Percentiles rank a stretch among this genome's conserved stretches.
These are phyloP conservation scores for Dimocarpus longan DNA, from an alignment of 345 rosid species.

Conservation along the genomic window DNA sequence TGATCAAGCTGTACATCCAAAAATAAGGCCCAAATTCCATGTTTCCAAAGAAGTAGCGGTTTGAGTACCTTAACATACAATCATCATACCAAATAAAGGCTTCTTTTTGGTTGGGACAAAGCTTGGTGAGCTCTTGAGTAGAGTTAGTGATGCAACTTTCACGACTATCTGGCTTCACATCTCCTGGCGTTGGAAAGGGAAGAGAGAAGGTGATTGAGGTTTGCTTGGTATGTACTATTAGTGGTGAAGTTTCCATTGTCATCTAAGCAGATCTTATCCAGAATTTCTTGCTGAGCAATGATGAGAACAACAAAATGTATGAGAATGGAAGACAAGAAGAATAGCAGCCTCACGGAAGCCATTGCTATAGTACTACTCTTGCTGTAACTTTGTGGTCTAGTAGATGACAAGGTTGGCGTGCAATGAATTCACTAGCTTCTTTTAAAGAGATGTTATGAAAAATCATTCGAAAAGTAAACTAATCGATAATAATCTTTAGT, in stretches of 20 bases:
- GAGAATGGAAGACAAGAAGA: neutral
- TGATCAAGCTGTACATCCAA: too few relatives aligned
- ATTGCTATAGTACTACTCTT: neutral
- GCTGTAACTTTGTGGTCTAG: neutral
- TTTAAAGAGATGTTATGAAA: too few relatives aligned
- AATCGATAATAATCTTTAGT: too few relatives aligned
- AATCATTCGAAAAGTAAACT: too few relatives aligned
- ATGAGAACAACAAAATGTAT: neutral
- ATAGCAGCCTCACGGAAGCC: neutral
- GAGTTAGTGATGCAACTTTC: conserved; percentile 35
- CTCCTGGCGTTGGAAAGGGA: conserved; percentile 34
- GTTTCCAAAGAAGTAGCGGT: too few relatives aligned
- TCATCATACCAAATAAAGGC: too few relatives aligned
- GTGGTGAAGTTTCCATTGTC: conserved; percentile 41
- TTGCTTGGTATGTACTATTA: too few relatives aligned
- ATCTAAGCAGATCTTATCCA: conserved; percentile 11
- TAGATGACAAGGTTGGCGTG: neutral
- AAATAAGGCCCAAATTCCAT: too few relatives aligned
- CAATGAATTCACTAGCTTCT: too few relatives aligned
- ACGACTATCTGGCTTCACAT: conserved; percentile 33
- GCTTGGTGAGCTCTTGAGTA: conserved; percentile 17
- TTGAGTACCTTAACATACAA: too few relatives aligned
- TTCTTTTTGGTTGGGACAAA: too few relatives aligned
- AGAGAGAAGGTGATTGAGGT: too few relatives aligned
- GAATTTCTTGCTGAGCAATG: neutral